phyloP scores from a whole-genome alignment of 2,329 filamentous ascomycete genomes.

The Teratosphaeria zuluensis region DNA sequence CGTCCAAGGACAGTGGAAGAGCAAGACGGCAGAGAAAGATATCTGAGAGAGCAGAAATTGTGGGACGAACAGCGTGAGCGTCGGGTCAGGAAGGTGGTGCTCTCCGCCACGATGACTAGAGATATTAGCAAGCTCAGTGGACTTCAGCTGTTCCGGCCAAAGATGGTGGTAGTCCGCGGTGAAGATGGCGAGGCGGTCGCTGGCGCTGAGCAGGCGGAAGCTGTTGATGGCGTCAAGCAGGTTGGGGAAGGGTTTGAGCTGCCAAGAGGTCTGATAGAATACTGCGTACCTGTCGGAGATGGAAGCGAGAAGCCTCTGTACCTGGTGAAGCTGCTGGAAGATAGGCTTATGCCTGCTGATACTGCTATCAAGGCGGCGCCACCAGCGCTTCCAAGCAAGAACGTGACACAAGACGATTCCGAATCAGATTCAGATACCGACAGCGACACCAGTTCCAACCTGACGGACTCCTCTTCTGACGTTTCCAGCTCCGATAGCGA shows the following conservation, averaged over 20 bases:
- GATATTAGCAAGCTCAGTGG: conserved; percentile 72
- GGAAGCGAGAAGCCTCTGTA: conserved; percentile 61
- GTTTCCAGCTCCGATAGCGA: conserved; percentile 1
- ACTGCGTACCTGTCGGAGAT: conserved; percentile 40
- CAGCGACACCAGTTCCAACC: conserved; percentile 4
- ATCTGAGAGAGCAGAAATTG: conserved; percentile 17
- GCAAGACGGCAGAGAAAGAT: conserved; percentile 17
- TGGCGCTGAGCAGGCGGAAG: conserved; percentile 8
- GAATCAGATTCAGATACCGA: conserved; percentile 6
- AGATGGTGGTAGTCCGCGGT: conserved; percentile 64
- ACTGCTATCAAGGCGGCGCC: neutral
- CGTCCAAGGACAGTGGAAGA: conserved; percentile 8
- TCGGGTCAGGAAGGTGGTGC: conserved; percentile 64
- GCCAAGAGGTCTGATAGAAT: conserved; percentile 40
- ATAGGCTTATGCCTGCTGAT: conserved; percentile 33
- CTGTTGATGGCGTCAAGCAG: conserved; percentile 11
- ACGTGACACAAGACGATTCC: conserved; percentile 14
- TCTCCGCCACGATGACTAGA: conserved; percentile 86
- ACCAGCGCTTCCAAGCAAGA: conserved; percentile 12
- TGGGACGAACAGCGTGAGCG: conserved; percentile 30
- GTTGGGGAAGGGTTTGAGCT: conserved; percentile 44
- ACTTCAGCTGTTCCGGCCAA: conserved; percentile 63
- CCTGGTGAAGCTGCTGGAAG: conserved; percentile 64
- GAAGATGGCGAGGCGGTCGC: conserved; percentile 25
- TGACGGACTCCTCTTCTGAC: conserved; percentile 1